Evolutionary conservation across 345 rosid genomes (phyloP).

Genomic region (Gossypium raimondii): DNA sequence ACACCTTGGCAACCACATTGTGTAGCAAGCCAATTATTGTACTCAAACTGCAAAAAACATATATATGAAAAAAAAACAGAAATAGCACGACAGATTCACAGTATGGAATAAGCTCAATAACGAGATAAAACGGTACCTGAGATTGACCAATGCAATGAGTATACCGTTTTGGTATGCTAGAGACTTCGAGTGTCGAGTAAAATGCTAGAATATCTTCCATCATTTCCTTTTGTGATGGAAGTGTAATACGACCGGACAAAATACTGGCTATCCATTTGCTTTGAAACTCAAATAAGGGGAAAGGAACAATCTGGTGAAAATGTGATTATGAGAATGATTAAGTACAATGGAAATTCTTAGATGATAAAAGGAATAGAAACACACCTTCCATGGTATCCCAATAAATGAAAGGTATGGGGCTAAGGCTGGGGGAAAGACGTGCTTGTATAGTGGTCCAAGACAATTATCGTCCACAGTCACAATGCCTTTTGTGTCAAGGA

Average conservation of each 20-base stretch:
- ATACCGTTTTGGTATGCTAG: conserved; percentile 53
- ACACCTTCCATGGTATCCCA: conserved; percentile 77
- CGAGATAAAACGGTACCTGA: conserved; percentile 38
- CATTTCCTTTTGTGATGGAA: conserved; percentile 68
- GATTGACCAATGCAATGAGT: conserved; percentile 42
- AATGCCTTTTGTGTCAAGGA: conserved; percentile 68
- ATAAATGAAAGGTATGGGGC: conserved; percentile 83
- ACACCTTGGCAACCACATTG: conserved; percentile 10
- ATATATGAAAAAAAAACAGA: neutral
- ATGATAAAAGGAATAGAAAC: conserved; percentile 7
- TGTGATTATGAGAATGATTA: neutral
- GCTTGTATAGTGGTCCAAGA: conserved; percentile 75
- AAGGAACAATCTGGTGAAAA: conserved; percentile 51
- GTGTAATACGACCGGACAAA: conserved; percentile 60
- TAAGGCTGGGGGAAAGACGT: conserved; percentile 61
- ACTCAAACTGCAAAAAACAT: conserved; percentile 2
- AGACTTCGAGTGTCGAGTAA: conserved; percentile 49
- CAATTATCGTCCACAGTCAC: conserved; percentile 73
- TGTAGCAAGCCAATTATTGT: neutral
- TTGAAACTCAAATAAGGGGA: conserved; percentile 63
- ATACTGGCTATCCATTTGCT: conserved; percentile 87
- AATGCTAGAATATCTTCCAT: conserved; percentile 47
- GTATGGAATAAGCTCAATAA: neutral
- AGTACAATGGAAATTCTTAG: neutral
- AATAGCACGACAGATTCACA: neutral